These are phyloP conservation scores for Kurtzmaniella quercitrusa DNA, from an alignment of 1,139 yeast genomes.

Conservation along the genomic window DNA sequence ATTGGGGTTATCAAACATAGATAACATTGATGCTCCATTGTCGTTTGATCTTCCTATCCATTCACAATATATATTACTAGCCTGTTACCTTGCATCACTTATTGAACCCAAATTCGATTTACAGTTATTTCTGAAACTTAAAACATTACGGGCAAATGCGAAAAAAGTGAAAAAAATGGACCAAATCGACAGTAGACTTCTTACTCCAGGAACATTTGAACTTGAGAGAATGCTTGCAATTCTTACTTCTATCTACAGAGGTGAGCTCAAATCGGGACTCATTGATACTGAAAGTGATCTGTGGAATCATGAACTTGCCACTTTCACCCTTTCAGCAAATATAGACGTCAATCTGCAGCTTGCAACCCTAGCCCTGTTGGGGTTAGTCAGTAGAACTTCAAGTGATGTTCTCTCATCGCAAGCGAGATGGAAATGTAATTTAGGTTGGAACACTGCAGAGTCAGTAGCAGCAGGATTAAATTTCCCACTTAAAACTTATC, in stretches of 20 bases:
- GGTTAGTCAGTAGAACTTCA: conserved; percentile 46
- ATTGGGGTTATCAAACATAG: too few relatives aligned
- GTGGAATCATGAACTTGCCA: conserved; percentile 29
- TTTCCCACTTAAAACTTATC: conserved; percentile 52
- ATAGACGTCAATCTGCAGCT: conserved; percentile 55
- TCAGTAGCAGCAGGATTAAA: conserved; percentile 48
- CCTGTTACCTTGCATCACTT: conserved; percentile 69
- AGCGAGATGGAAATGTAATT: conserved; percentile 62
- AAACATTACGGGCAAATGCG: conserved; percentile 39
- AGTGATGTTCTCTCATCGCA: conserved; percentile 59
- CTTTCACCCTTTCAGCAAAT: conserved; percentile 33
- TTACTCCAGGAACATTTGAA: conserved; percentile 62
- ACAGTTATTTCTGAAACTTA: conserved; percentile 55
- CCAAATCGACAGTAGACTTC: conserved; percentile 49
- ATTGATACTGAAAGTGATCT: conserved; percentile 30
- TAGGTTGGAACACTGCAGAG: conserved; percentile 49
- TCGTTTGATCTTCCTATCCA: conserved; percentile 43
- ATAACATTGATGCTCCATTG: conserved; percentile 5
- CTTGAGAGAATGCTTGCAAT: conserved; percentile 68
- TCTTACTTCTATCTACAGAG: conserved; percentile 51
- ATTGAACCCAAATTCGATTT: conserved; percentile 58
- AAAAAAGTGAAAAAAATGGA: conserved; percentile 29
- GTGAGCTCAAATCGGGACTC: conserved; percentile 30
- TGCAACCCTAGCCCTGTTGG: conserved; percentile 56
- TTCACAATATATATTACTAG: conserved; percentile 60